phyloP scores from a whole-genome alignment of 345 rosid species.

The Camelina hispida region DNA sequence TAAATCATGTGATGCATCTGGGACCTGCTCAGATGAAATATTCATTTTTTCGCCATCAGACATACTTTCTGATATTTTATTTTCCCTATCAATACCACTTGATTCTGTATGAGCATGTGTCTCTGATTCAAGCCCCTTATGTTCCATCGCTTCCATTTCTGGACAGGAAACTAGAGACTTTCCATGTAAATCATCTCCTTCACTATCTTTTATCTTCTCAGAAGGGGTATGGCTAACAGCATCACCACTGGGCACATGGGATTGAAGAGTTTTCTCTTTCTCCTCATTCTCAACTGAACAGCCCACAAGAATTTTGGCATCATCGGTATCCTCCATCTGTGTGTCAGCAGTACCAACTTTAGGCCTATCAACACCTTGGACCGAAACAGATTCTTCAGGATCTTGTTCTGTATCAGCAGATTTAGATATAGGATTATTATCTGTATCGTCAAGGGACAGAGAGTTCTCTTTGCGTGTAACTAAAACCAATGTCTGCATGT shows the following conservation, averaged over 20 bases:
- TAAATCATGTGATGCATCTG: slow-evolving; percentile 19
- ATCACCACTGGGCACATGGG: slow-evolving; percentile 9
- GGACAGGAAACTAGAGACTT: slow-evolving; percentile 26
- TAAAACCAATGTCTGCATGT: slow-evolving; percentile 14
- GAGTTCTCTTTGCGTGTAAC: slow-evolving; percentile 30
- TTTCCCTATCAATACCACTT: slow-evolving; percentile 15
- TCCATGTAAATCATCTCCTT: slow-evolving; percentile 13
- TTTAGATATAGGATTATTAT: slow-evolving; percentile 30
- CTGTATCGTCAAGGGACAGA: slow-evolving; percentile 32
- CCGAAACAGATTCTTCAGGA: slow-evolving; percentile 34
- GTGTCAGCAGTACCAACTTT: slow-evolving; percentile 23
- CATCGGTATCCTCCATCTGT: slow-evolving; percentile 34
- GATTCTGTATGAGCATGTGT: slow-evolving; percentile 12
- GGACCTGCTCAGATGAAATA: slow-evolving; percentile 11
- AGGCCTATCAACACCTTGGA: slow-evolving; percentile 26
- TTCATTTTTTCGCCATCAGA: neutral
- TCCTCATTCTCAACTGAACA: slow-evolving; percentile 33
- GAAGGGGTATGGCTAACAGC: neutral
- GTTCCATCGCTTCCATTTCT: slow-evolving; percentile 29
- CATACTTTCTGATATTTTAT: slow-evolving; percentile 8
- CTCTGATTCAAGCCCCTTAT: slow-evolving; percentile 22
- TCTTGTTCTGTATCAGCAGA: slow-evolving; percentile 29
- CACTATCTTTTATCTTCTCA: slow-evolving; percentile 24
- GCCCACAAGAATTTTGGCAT: slow-evolving; percentile 17
- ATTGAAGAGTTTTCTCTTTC: slow-evolving; percentile 15